Percentiles rank a stretch among this genome's conserved stretches.
Conservation (phyloP, 2,329 filamentous ascomycete species). For the Ophiostoma australiae region DNA sequence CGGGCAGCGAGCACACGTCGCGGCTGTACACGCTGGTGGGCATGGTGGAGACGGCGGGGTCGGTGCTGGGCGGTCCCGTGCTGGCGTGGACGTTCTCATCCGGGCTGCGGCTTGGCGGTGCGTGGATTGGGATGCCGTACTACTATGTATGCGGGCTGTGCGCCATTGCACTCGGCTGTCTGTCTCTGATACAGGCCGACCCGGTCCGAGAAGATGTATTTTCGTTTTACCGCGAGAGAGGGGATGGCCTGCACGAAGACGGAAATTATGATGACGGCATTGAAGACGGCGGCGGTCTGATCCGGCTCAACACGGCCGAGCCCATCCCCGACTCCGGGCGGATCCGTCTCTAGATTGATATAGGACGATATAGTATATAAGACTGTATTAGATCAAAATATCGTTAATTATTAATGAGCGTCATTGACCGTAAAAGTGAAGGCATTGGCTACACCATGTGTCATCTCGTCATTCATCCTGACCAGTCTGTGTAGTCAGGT, state of each 20-base stretch:
- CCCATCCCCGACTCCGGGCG: neutral
- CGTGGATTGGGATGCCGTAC: slow-evolving; percentile 32
- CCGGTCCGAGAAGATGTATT: neutral
- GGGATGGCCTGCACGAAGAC: neutral
- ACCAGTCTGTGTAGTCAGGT: neutral
- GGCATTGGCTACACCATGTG: neutral
- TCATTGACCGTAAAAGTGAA: no score
- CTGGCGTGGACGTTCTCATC: slow-evolving; percentile 31
- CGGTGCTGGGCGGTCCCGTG: slow-evolving; percentile 30
- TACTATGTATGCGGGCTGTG: slow-evolving; percentile 23
- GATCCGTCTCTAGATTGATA: neutral
- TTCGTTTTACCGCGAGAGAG: neutral
- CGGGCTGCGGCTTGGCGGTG: slow-evolving; percentile 29
- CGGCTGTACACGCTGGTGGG: slow-evolving; percentile 33
- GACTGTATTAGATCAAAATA: no score
- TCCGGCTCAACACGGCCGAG: neutral
- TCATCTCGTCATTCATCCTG: neutral
- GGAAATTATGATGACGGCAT: neutral
- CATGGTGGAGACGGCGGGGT: slow-evolving; percentile 31
- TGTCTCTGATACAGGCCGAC: neutral
- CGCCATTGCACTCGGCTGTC: slow-evolving; percentile 12
- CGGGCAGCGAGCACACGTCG: slow-evolving; percentile 27
- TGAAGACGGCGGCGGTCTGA: neutral
- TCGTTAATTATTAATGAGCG: no score
- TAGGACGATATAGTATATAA: neutral